Percentiles rank a stretch among this genome's conserved stretches.
Conservation (phyloP, 179 eudicot genomes). For the Monotropa hypopitys region DNA sequence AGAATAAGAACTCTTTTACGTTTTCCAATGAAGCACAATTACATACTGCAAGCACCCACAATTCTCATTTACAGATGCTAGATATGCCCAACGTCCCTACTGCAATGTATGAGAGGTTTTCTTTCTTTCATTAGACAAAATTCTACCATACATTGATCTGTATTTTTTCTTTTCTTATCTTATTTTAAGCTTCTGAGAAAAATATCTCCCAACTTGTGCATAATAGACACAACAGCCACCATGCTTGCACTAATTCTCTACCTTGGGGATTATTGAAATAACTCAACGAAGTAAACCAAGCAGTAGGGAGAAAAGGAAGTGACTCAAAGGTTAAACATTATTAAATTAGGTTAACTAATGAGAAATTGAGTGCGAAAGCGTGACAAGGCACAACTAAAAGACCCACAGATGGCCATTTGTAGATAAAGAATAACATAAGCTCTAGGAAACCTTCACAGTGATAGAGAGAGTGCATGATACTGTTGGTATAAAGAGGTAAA, state of each 20-base stretch:
- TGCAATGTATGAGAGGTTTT: background rate
- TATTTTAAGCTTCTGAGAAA: background rate
- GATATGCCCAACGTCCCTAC: background rate
- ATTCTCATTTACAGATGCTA: background rate
- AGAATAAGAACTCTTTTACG: background rate
- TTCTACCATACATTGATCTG: background rate
- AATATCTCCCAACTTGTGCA: background rate
- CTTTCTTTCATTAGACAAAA: background rate
- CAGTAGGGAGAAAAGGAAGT: background rate
- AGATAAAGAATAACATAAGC: background rate
- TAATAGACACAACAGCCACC: background rate
- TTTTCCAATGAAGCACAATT: background rate
- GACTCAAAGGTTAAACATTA: background rate
- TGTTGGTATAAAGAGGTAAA: background rate
- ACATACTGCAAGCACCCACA: background rate
- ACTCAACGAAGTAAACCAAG: background rate
- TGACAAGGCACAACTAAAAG: background rate
- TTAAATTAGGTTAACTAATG: background rate
- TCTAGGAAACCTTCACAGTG: background rate
- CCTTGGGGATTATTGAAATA: background rate
- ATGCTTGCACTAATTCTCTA: background rate
- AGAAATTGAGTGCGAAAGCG: background rate
- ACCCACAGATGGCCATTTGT: background rate
- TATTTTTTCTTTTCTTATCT: background rate
- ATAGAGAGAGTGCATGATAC: background rate